Base-by-base conservation (phyloP, 176 grass and related monocot species). In the Guadua angustifolia region DNA sequence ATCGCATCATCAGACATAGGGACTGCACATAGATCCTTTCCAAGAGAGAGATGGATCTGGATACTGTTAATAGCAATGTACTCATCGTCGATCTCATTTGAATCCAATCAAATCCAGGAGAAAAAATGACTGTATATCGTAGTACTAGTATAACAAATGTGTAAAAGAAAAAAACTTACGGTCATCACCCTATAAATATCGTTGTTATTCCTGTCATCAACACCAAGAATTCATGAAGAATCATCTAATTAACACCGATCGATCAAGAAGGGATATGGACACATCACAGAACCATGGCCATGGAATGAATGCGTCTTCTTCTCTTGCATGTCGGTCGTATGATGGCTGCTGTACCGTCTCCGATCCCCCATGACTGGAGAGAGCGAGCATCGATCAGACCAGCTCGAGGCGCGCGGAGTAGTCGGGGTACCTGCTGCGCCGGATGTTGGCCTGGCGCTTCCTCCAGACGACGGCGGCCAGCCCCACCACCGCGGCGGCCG, bases 381-480 rank as follows among this genome's bases (percentile, higher is more conserved):
- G 51, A 8, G 18, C 18, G 55, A 57, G 9, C 8, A n/a, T 92
- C 80, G 0, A 56, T 92, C 80, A 97, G 69, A 91, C 82, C 45
- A 98, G 84, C 87, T 98, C 93, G 16, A 91, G 60, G 18, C 93
- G 87, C 55, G 91, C 81, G 16, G 85, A 82, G 93, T 95, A 93
- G 13, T 88, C 85, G 14, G 82, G 85, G 85, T 95, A 98, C 89
- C 87, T 93, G 76, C 93, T 91, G 25, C 91, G 78, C 36, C 85
- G 90, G 89, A 95, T 88, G 83, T 95, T 98, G 68, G 88, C 89
- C 59, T 79, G 84, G 60, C 95, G 87, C 87, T 83, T 98, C 78
- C 81, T 86, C 89, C 89, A 98, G 5, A 93, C 79, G 21, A 88
- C 55, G 13, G 35, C 69, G 25, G 59, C 91, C 16, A 90, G 83